Evolutionary conservation across 768 basidiomycete genomes (phyloP).

Genomic region (Floccularia luteovirens): DNA sequence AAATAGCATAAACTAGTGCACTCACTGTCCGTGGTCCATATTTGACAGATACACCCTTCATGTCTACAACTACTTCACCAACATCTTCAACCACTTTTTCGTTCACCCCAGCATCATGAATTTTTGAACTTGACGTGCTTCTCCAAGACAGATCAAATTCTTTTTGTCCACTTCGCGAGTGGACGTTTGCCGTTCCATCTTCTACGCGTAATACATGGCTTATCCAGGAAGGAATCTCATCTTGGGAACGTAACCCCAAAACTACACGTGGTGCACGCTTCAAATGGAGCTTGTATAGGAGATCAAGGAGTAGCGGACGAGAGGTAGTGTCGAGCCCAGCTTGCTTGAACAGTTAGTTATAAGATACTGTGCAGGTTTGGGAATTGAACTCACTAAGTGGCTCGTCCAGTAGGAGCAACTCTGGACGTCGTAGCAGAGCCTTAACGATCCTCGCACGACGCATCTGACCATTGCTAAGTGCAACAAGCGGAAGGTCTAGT

Average conservation of each 20-base stretch:
- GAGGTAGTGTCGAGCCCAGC: slow-evolving; percentile 71
- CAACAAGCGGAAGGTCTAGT: slow-evolving; percentile 79
- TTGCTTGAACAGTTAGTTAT: slow-evolving; percentile 16
- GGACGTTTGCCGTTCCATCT: slow-evolving; percentile 40
- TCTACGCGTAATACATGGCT: slow-evolving; percentile 56
- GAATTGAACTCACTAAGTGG: slow-evolving; percentile 60
- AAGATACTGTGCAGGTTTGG: neutral
- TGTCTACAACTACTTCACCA: slow-evolving; percentile 38
- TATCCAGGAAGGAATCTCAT: slow-evolving; percentile 66
- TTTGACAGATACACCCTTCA: slow-evolving; percentile 60
- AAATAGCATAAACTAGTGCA: neutral
- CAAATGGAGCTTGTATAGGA: slow-evolving; percentile 48
- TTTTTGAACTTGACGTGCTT: neutral
- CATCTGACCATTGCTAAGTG: slow-evolving; percentile 89
- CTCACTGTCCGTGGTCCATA: slow-evolving; percentile 61
- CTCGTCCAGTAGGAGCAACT: slow-evolving; percentile 83
- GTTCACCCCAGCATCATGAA: neutral
- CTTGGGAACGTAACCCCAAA: slow-evolving; percentile 56
- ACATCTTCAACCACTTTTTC: neutral
- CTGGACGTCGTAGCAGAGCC: slow-evolving; percentile 63
- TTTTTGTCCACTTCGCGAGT: slow-evolving; percentile 39
- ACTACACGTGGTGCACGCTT: slow-evolving; percentile 49
- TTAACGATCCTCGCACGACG: slow-evolving; percentile 77
- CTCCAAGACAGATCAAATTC: neutral
- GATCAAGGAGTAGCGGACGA: slow-evolving; percentile 44